These are phyloP conservation scores for Pythium plurisporium DNA, from an alignment of 352 stramenopile species.

Conservation along the genomic window DNA sequence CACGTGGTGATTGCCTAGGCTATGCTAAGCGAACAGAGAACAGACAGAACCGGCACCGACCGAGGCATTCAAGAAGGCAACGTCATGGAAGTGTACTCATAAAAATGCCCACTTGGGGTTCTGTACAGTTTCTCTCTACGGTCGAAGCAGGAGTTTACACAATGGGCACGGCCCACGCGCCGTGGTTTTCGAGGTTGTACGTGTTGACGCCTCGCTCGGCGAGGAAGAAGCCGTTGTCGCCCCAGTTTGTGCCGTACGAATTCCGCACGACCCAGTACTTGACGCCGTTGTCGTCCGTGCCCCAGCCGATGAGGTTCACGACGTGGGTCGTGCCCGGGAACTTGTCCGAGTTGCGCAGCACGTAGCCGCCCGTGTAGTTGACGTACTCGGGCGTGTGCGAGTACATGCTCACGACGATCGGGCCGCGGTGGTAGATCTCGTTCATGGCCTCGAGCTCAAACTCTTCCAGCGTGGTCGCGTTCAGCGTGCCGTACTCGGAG, in stretches of 20 bases:
- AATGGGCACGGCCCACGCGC: constrained; percentile 66
- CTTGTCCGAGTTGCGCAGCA: constrained; percentile 84
- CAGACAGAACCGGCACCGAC: no score
- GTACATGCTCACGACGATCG: constrained; percentile 93
- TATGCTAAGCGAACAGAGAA: neutral
- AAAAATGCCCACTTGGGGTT: no score
- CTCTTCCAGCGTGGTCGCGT: constrained; percentile 52
- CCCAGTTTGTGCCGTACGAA: constrained; percentile 79
- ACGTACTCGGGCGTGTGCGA: constrained; percentile 62
- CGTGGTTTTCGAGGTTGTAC: constrained; percentile 77
- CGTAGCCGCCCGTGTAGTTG: constrained; percentile 89
- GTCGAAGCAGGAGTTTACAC: constrained; percentile 24
- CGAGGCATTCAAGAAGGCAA: no score
- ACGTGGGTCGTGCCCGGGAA: constrained; percentile 85
- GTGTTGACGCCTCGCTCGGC: constrained; percentile 66
- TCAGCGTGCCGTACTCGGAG: constrained; percentile 72
- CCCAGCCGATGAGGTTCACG: constrained; percentile 96
- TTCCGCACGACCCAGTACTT: constrained; percentile 98
- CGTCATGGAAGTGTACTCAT: no score
- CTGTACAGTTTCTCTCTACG: no score
- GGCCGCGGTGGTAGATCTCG: constrained; percentile 95
- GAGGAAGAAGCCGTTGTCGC: constrained; percentile 67
- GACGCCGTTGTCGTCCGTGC: constrained; percentile 67
- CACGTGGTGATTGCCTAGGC: neutral
- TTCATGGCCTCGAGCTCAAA: constrained; percentile 88